Percentiles rank a stretch among this genome's conserved stretches.
Evolutionary conservation across 2,329 filamentous ascomycete species (phyloP).

Genomic region (Hypoxylon sp.): DNA sequence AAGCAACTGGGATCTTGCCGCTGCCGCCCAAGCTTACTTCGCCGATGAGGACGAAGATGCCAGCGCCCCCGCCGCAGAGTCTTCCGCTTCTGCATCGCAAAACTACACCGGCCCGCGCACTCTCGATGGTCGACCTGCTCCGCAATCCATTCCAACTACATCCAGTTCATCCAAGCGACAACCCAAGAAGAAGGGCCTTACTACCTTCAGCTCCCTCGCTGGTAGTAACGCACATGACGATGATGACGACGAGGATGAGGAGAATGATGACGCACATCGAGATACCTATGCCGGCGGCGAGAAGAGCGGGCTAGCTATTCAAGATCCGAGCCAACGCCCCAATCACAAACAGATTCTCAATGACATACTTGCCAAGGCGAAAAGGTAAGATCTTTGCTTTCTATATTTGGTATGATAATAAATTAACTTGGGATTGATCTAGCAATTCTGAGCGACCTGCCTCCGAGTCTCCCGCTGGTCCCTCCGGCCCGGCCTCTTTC

Average conservation of each 20-base stretch:
- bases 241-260: slow-evolving; percentile 64
- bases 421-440: slow-evolving; percentile 27
- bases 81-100: slow-evolving; percentile 49
- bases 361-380: slow-evolving; percentile 71
- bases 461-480: slow-evolving; percentile 57
- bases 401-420: background rate
- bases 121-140: slow-evolving; percentile 69
- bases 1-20: slow-evolving; percentile 71
- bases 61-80: slow-evolving; percentile 49
- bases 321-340: slow-evolving; percentile 63
- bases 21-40: slow-evolving; percentile 70
- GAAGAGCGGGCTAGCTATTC: slow-evolving; percentile 77
- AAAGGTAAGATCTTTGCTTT: slow-evolving; percentile 56
- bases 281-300: slow-evolving; percentile 86
- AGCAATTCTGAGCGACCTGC: slow-evolving; percentile 70
- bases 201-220: slow-evolving; percentile 65
- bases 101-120: slow-evolving; percentile 69
- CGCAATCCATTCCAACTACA: slow-evolving; percentile 48
- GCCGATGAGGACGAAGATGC: slow-evolving; percentile 62
- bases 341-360: slow-evolving; percentile 66
- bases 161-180: slow-evolving; percentile 52
- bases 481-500: slow-evolving; percentile 65
- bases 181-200: slow-evolving; percentile 67
- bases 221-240: slow-evolving; percentile 60
- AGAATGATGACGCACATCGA: slow-evolving; percentile 66